These are phyloP conservation scores for Serendipita sp. DNA, from an alignment of 768 basidiomycete genomes.

Conservation along the genomic window DNA sequence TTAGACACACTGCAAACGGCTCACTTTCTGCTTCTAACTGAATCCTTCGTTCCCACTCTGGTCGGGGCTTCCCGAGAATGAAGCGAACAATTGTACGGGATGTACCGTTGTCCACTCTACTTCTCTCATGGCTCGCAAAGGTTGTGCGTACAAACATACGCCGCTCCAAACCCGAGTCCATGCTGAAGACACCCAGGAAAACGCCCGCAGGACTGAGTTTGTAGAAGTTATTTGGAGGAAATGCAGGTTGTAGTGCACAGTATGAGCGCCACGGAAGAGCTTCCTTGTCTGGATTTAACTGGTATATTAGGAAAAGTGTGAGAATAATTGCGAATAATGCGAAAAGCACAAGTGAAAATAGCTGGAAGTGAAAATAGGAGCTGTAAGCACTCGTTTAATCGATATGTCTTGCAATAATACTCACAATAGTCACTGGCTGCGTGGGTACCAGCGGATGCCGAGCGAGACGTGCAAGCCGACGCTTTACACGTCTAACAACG, in stretches of 20 bases:
- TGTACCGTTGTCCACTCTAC: constrained; percentile 54
- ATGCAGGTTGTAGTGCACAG: constrained; percentile 57
- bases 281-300: constrained; percentile 91
- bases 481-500: constrained; percentile 32
- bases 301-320: constrained; percentile 76
- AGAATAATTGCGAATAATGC: constrained; percentile 66
- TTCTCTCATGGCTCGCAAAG: constrained; percentile 72
- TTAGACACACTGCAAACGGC: constrained; percentile 19
- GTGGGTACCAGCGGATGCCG: constrained; percentile 63
- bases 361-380: constrained; percentile 22
- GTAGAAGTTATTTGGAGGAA: constrained; percentile 62
- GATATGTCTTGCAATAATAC: constrained; percentile 17
- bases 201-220: constrained; percentile 66
- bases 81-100: constrained; percentile 79
- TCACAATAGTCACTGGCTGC: constrained; percentile 65
- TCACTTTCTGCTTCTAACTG: constrained; percentile 80
- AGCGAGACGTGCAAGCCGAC: constrained; percentile 37
- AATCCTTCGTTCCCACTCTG: constrained; percentile 62
- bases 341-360: constrained; percentile 57
- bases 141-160: constrained; percentile 76
- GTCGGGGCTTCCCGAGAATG: constrained; percentile 68
- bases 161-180: constrained; percentile 69
- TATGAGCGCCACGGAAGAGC: constrained; percentile 89
- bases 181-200: constrained; percentile 79
- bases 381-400: background rate